Base-by-base conservation (phyloP, 1,139 yeast genomes). In the Sugiyamaella pinicola region DNA sequence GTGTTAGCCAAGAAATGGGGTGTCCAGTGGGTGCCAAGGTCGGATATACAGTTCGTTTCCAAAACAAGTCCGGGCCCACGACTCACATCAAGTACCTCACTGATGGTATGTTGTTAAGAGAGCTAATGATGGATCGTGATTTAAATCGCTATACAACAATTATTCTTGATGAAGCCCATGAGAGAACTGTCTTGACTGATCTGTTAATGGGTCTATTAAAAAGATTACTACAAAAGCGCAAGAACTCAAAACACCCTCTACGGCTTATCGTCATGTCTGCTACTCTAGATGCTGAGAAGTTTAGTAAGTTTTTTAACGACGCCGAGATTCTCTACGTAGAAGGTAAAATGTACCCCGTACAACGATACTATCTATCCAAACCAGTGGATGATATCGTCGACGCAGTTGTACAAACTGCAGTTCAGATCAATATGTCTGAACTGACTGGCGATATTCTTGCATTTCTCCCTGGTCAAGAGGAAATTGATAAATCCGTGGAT, bases 101-200 rank as follows among this genome's bases (percentile, higher is more conserved):
- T 0, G 99, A 93, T 74, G 99, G 99, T 82, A 93, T 93, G 99
- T 78, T 93, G 33, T 72, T 95, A 54, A 78, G 99, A 66, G 99
- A 93, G 67, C 72, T 91, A 60, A 87, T 93, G 93, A 70, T 87
- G 57, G 91, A 89, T 64, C 80, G 81, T 1, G 69, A 72, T 3
- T 71, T 95, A 49, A 70, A 77, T 6, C 80, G 80, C 57, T 93
- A 93, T 67, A 76, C 85, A 24, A 84, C 89, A 0, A 78, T 93
- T n/a, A 78, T 95, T 45, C 82, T 93, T 45, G 99, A 93, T 74
- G 99, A 93, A 73, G 99, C 98, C 1, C 99, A 93, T 74, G 99
- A 93, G 74, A 79, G 99, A 67, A 93, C 98, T 0, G 85, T 93
- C 2, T 72, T 91, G 52, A 90, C 99, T 0, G 99, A 93, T 72